A percentile compares a stretch with the other conserved stretches of the same genome.
Evolutionary conservation across 139 green algal species (phyloP).

Genomic region (Diplosphaera chodatii): DNA sequence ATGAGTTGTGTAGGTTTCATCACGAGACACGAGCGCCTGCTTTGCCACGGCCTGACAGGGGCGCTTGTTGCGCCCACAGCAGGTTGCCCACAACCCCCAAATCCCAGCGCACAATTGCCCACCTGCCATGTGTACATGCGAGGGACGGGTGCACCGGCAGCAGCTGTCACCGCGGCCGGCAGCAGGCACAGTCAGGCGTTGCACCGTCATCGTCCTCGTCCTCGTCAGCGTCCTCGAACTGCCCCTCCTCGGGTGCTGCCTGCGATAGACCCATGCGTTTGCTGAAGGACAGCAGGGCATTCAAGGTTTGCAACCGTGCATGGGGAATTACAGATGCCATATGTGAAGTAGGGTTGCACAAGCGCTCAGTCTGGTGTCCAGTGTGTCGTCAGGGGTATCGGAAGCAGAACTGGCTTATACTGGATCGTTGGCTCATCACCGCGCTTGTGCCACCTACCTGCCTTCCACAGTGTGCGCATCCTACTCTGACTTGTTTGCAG

Average conservation of each 20-base stretch:
- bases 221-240: background rate
- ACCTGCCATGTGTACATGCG: no score
- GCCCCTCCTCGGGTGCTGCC: background rate
- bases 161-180: background rate
- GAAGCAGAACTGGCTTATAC: constrained; percentile 36
- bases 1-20: constrained; percentile 10
- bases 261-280: no score
- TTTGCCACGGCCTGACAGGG: no score
- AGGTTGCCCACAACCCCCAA: no score
- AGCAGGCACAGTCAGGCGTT: background rate
- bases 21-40: background rate
- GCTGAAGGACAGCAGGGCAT: background rate
- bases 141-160: no score
- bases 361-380: constrained; percentile 22
- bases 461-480: no score
- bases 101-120: no score
- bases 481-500: no score
- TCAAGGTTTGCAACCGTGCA: no score
- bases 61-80: no score
- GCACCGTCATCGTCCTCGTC: background rate
- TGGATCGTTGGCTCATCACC: constrained; percentile 21
- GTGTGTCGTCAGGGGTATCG: constrained; percentile 19
- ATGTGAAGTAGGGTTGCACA: no score
- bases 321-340: no score
- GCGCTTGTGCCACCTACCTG: background rate